Conservation (phyloP, 2,329 filamentous ascomycete species). For the Calonectria naviculata region DNA sequence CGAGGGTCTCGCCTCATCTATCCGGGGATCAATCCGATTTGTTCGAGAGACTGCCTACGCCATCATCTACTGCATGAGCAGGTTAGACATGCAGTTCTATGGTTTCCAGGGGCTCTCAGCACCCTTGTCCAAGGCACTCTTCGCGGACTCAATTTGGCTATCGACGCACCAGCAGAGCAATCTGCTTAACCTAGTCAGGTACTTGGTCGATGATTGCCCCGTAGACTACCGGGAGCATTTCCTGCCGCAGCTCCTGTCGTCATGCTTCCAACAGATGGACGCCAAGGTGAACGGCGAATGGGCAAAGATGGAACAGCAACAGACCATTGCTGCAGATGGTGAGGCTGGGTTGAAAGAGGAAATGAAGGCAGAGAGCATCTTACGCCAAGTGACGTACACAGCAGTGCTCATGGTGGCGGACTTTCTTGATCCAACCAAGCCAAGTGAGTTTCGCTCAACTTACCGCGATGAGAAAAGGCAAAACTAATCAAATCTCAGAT, state of each 20-base stretch:
- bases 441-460: constrained; percentile 59
- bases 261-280: constrained; percentile 88
- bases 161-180: constrained; percentile 95
- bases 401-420: constrained; percentile 92
- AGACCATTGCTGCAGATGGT: constrained; percentile 72
- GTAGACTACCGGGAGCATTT: constrained; percentile 81
- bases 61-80: constrained; percentile 92
- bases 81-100: constrained; percentile 89
- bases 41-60: constrained; percentile 95
- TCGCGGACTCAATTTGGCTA: constrained; percentile 82
- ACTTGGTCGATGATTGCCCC: constrained; percentile 93
- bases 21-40: constrained; percentile 88
- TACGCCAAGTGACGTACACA: constrained; percentile 91
- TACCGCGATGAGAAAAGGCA: background rate
- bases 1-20: constrained; percentile 93
- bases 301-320: constrained; percentile 76
- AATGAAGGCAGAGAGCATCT: constrained; percentile 97
- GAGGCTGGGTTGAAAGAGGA: constrained; percentile 88
- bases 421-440: constrained; percentile 81
- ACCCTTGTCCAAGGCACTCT: constrained; percentile 85
- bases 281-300: constrained; percentile 89
- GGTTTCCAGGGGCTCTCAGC: constrained; percentile 86
- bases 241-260: constrained; percentile 83
- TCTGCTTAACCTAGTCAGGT: constrained; percentile 88
- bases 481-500: constrained; percentile 42